These are phyloP conservation scores for Penicillium sp. DNA, from an alignment of 2,329 filamentous ascomycete species.

Conservation along the genomic window DNA sequence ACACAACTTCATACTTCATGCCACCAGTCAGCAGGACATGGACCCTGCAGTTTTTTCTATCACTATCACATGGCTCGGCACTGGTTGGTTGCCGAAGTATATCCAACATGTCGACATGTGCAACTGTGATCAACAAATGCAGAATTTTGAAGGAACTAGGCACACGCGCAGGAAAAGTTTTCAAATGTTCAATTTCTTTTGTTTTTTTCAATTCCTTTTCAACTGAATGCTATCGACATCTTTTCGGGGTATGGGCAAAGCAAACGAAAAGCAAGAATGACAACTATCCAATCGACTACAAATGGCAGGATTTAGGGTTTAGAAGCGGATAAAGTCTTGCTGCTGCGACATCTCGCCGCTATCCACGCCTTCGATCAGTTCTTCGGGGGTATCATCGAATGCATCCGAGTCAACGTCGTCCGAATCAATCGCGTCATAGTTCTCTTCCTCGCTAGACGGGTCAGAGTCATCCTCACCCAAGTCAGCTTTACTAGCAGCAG, in stretches of 20 bases:
- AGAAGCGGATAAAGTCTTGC: conserved; percentile 55
- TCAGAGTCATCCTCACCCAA: conserved; percentile 62
- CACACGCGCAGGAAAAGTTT: neutral
- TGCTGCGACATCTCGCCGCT: conserved; percentile 53
- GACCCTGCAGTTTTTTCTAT: neutral
- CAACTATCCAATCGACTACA: conserved; percentile 13
- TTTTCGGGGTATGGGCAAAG: conserved; percentile 14
- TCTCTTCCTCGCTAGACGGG: conserved; percentile 74
- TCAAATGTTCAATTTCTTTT: neutral
- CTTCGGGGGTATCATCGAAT: conserved; percentile 45
- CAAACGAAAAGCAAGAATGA: neutral
- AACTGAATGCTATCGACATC: conserved; percentile 3
- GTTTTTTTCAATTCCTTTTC: neutral
- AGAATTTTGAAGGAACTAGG: neutral
- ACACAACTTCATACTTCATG: neutral
- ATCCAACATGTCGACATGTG: neutral
- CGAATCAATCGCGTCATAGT: conserved; percentile 62
- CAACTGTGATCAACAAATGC: neutral
- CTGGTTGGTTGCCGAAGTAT: neutral
- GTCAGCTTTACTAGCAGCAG: conserved; percentile 44
- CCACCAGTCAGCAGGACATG: conserved; percentile 6
- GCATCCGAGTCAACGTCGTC: conserved; percentile 71
- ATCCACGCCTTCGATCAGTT: conserved; percentile 39
- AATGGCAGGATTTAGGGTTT: conserved; percentile 10
- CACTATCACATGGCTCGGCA: conserved; percentile 3